phyloP scores from a whole-genome alignment of 768 basidiomycete species.

The Erythrobasidium yunnanense region DNA sequence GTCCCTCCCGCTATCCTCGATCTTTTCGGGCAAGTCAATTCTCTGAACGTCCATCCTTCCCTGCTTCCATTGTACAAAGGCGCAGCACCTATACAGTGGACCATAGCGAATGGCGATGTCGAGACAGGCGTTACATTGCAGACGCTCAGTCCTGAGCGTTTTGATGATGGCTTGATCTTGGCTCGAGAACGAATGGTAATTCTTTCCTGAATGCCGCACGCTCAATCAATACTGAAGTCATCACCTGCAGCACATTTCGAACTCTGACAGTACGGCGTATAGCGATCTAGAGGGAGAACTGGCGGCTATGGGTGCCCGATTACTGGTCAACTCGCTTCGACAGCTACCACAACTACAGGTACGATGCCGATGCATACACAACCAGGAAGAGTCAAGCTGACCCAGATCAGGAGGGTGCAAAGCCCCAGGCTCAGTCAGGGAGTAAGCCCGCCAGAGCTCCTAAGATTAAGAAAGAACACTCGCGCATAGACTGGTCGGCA shows the following conservation, averaged over 20 bases:
- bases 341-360: too few relatives aligned
- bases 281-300: too few relatives aligned
- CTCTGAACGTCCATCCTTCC: conserved; percentile 37
- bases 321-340: too few relatives aligned
- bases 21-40: conserved; percentile 29
- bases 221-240: too few relatives aligned
- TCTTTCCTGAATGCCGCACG: neutral
- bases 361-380: neutral
- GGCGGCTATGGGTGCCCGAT: too few relatives aligned
- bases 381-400: neutral
- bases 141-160: neutral
- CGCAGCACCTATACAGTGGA: conserved; percentile 37
- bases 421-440: neutral
- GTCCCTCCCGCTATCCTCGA: conserved; percentile 33
- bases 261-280: too few relatives aligned
- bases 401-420: neutral
- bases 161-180: conserved; percentile 26
- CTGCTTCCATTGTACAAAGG: conserved; percentile 35
- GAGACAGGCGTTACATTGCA: conserved; percentile 28
- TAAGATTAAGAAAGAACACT: neutral
- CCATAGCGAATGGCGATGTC: conserved; percentile 30
- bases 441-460: neutral
- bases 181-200: conserved; percentile 6
- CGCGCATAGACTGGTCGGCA: neutral
- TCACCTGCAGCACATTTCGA: too few relatives aligned